These are phyloP conservation scores for Haplosporangium sp. DNA, from an alignment of 371 early-diverging fungal species.

Conservation along the genomic window DNA sequence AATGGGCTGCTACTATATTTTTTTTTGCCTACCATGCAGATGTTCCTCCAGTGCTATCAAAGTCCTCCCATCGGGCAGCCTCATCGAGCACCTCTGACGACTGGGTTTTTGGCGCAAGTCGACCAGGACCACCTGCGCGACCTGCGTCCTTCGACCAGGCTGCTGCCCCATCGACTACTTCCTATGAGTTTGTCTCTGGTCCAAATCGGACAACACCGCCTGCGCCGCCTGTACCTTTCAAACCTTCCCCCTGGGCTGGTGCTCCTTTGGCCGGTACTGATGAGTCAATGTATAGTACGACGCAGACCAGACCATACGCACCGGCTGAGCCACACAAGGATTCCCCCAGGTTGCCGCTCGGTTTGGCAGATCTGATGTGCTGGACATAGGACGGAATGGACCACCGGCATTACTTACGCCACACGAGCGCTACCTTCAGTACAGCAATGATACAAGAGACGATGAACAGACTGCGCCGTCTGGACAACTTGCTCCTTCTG, in stretches of 20 bases:
- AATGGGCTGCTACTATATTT: slow-evolving; percentile 3
- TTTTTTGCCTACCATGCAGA: too few species aligned
- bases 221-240: not conserved
- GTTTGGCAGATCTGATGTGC: too few species aligned
- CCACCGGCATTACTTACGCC: not conserved
- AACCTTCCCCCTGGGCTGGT: not conserved
- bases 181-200: not conserved
- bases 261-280: slow-evolving; percentile 4
- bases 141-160: slow-evolving; percentile 4
- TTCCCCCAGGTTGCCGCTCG: too few species aligned
- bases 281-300: not conserved
- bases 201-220: slow-evolving; percentile 1
- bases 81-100: too few species aligned
- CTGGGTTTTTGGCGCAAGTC: too few species aligned
- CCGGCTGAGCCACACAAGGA: not conserved
- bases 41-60: too few species aligned
- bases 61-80: too few species aligned
- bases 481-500: too few species aligned
- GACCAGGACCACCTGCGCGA: slow-evolving; percentile 2
- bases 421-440: too few species aligned
- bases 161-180: not conserved
- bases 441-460: too few species aligned
- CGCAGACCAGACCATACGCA: not conserved
- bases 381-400: not conserved
- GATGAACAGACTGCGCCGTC: too few species aligned